Evolutionary conservation across 2,329 filamentous ascomycete genomes (phyloP).

Genomic region (Claviceps quebecensis): DNA sequence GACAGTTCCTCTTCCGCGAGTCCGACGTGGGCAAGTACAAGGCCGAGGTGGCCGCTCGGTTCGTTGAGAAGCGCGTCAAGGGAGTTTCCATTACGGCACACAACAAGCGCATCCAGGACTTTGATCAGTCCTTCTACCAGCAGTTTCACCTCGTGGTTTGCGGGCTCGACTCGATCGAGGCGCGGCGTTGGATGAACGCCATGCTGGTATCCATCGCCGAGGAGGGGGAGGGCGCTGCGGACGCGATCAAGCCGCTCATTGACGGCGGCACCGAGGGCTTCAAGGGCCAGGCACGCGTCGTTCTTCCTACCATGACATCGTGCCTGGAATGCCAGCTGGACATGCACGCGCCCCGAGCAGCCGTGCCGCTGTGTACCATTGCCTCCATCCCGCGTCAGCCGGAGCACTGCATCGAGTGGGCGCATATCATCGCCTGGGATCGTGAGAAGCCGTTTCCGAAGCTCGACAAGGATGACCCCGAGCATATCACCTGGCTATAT

Average conservation of each 20-base stretch:
- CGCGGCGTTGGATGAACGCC: slow-evolving; percentile 95
- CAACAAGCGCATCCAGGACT: slow-evolving; percentile 92
- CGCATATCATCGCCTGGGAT: slow-evolving; percentile 95
- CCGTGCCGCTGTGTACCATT: slow-evolving; percentile 89
- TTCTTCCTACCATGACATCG: slow-evolving; percentile 81
- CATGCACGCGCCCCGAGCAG: slow-evolving; percentile 95
- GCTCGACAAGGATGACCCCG: slow-evolving; percentile 90
- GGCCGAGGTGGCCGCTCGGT: slow-evolving; percentile 80
- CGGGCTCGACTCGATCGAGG: slow-evolving; percentile 92
- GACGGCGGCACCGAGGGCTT: slow-evolving; percentile 97
- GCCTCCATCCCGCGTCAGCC: slow-evolving; percentile 93
- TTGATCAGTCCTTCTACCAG: slow-evolving; percentile 92
- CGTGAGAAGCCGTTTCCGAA: slow-evolving; percentile 66
- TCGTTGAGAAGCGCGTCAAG: slow-evolving; percentile 79
- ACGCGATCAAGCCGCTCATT: slow-evolving; percentile 83
- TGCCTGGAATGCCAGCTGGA: slow-evolving; percentile 98
- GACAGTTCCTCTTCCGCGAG: slow-evolving; percentile 90
- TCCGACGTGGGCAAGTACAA: slow-evolving; percentile 87
- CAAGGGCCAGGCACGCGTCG: slow-evolving; percentile 89
- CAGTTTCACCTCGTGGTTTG: slow-evolving; percentile 91
- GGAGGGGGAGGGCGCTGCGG: slow-evolving; percentile 49
- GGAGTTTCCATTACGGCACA: slow-evolving; percentile 89
- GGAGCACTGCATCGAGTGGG: slow-evolving; percentile 98
- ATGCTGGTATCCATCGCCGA: slow-evolving; percentile 87
- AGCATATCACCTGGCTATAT: slow-evolving; percentile 96